A percentile compares a stretch with the other conserved stretches of the same genome.
phyloP scores from a whole-genome alignment of 108 stramenopile species.

The Aurantiochytrium sp. region DNA sequence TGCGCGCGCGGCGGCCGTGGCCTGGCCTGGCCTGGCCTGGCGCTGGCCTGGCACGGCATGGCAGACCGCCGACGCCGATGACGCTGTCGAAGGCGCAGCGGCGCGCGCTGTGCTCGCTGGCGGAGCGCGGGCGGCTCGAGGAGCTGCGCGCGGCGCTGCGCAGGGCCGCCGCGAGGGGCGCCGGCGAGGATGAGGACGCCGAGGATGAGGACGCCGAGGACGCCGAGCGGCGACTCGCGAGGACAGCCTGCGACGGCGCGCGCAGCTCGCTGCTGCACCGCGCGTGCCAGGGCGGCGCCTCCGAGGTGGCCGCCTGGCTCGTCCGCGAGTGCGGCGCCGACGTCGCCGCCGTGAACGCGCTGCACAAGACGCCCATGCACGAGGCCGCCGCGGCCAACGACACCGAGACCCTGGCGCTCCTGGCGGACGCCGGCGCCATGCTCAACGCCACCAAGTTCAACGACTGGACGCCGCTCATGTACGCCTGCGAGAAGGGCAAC shows the following conservation, averaged over 20 bases:
- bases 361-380: background rate
- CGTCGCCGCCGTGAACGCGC: background rate
- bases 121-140: too few relatives aligned
- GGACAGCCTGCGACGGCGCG: background rate
- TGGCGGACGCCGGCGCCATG: background rate
- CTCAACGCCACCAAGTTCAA: conserved; percentile 8
- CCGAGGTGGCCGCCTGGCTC: background rate
- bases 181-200: too few relatives aligned
- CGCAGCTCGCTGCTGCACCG: background rate
- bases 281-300: background rate
- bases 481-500: background rate
- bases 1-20: too few relatives aligned
- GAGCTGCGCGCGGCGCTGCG: too few relatives aligned
- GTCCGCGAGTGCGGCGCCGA: background rate
- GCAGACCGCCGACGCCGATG: too few relatives aligned
- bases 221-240: background rate
- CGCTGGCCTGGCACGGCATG: too few relatives aligned
- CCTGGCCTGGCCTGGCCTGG: too few relatives aligned
- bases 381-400: background rate
- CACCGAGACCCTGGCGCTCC: background rate
- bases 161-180: too few relatives aligned
- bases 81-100: too few relatives aligned
- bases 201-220: background rate
- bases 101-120: too few relatives aligned
- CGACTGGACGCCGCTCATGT: conserved; percentile 31